Base-by-base conservation (phyloP, 75 land plant genomes). In the Selaginella moellendorffii region DNA sequence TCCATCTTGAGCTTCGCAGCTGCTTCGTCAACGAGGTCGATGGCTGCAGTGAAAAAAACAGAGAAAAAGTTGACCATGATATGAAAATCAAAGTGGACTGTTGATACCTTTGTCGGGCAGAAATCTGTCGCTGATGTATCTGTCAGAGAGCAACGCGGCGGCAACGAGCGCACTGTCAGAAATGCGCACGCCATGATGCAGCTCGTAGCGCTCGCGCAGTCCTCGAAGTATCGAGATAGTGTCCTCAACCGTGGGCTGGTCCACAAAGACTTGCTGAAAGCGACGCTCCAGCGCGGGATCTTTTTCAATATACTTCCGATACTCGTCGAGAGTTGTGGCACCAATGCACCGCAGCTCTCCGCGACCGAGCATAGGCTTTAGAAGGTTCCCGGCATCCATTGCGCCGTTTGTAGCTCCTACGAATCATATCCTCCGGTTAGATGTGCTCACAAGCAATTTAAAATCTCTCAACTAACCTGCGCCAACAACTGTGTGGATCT, bases 361-460 rank as follows among this genome's bases (percentile, higher is more conserved):
- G 10, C 97, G 81, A 1, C 97, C 97, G 65, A 90, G 85, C 97
- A 90, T 90, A 46, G 97, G 97, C 66, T 90, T 90, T 68, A 90
- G 73, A 36, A 90, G 64, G 54, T 90, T 90, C 36, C 77, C 77
- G 27, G 97, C 97, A 81, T 90, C 97, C 97, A 90, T 90, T 18
- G 88, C 87, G 63, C 97, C 97, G 76, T 81, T 82, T 31, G 83
- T 77, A 28, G 92, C 97, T 61, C 92, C 91, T 86, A 72, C 0
- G 73, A 72, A 24, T 56, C 1, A 53, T 19, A 63, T 36, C 5
- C 26, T 18, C n/a, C n/a, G n/a, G n/a, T n/a, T n/a, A 62, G 19
- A 62, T 23, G 14, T 23, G 2, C 20, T 54, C 0, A 54, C 65
- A 0, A n/a, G 28, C 25, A 27, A 29, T n/a, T 12, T 24, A 17